phyloP scores from a whole-genome alignment of 2,329 filamentous ascomycete genomes.

The Diaporthe sp. region DNA sequence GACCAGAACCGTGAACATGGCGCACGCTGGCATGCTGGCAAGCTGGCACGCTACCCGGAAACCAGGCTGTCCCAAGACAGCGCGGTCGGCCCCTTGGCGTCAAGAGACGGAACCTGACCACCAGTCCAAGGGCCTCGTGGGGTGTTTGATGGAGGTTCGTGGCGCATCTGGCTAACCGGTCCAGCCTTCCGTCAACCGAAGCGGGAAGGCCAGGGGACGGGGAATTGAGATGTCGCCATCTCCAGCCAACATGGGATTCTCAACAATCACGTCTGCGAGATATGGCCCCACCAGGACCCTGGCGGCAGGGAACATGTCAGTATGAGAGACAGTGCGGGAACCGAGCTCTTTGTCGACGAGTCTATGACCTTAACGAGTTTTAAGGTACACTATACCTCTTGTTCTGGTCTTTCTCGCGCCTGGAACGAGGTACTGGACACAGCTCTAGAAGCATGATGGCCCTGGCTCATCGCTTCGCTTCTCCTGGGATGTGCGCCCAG shows the following conservation, averaged over 20 bases:
- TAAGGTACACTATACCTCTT: conserved; percentile 20
- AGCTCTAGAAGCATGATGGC: background rate
- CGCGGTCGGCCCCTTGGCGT: background rate
- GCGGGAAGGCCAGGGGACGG: background rate
- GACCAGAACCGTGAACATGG: background rate
- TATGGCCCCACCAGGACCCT: background rate
- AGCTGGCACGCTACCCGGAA: background rate
- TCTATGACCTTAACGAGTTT: conserved; percentile 26
- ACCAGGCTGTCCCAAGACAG: background rate
- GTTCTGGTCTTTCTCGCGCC: background rate
- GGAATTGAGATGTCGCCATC: conserved; percentile 20
- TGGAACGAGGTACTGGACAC: background rate
- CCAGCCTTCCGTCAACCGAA: background rate
- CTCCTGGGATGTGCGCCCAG: background rate
- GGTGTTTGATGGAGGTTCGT: background rate
- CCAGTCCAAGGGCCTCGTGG: conserved; percentile 21
- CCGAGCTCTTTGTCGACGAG: conserved; percentile 4
- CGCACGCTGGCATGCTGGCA: background rate
- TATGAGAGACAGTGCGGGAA: background rate
- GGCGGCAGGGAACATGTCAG: background rate
- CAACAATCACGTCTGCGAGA: conserved; percentile 15
- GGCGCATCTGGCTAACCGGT: conserved; percentile 3
- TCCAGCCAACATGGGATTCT: conserved; percentile 25
- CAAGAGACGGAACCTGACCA: conserved; percentile 3
- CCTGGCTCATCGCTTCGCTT: background rate